Percentiles rank a stretch among this genome's conserved stretches.
Conservation (phyloP, 148 eudicot species). For the Suaeda aralocaspica region DNA sequence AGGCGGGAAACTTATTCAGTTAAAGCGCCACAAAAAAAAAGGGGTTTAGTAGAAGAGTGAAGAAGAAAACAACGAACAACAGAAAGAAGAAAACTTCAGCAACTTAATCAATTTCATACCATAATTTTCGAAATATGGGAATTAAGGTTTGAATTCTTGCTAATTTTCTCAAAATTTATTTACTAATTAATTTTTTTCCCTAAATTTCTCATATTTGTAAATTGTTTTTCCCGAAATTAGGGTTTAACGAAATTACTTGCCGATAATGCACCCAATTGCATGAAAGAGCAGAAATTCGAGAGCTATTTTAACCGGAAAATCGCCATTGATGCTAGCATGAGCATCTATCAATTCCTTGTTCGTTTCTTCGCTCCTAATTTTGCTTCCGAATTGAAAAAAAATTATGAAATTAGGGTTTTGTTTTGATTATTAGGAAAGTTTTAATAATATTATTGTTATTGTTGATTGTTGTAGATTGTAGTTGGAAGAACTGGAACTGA, state of each 20-base stretch:
- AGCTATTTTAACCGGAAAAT: constrained; percentile 85
- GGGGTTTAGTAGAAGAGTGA: constrained; percentile 3
- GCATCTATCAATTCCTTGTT: constrained; percentile 96
- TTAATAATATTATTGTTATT: not conserved
- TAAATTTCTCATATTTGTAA: constrained; percentile 13
- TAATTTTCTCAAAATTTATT: not conserved
- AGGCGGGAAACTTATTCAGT: constrained; percentile 28
- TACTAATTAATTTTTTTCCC: not conserved
- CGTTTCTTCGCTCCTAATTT: constrained; percentile 12
- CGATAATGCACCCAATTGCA: constrained; percentile 85
- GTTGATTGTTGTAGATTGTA: constrained; percentile 56
- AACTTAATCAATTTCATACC: not conserved
- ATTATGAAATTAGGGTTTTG: no score
- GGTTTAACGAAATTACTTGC: constrained; percentile 97
- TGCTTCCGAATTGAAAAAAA: not conserved
- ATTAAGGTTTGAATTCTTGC: constrained; percentile 32
- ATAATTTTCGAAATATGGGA: constrained; percentile 27
- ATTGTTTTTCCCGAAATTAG: constrained; percentile 31
- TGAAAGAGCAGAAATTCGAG: constrained; percentile 97
- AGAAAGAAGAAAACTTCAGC: constrained; percentile 11
- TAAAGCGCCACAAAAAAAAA: constrained; percentile 7
- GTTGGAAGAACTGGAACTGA: constrained; percentile 90
- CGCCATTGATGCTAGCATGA: constrained; percentile 99
- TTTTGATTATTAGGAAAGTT: not conserved
- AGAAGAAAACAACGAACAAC: not conserved